phyloP scores from a whole-genome alignment of 1,139 yeast genomes.

The Suhomyces ambrosiae region DNA sequence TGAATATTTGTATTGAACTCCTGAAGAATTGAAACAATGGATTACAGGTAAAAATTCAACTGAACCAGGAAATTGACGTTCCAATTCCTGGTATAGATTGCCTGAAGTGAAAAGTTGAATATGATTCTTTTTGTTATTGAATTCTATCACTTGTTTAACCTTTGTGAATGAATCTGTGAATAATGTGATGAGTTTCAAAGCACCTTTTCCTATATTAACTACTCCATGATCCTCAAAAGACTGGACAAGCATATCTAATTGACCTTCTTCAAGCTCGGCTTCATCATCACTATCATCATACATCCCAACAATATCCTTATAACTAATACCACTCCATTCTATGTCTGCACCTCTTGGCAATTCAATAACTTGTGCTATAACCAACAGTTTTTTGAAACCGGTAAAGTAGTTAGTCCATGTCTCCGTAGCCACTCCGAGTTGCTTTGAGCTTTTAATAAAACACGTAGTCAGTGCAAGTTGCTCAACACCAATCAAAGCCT shows the following conservation, averaged over 20 bases:
- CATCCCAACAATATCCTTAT: slow-evolving; percentile 35
- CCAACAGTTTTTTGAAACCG: slow-evolving; percentile 30
- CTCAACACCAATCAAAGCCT: slow-evolving; percentile 50
- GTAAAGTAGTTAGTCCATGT: slow-evolving; percentile 42
- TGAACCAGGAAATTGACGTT: not conserved
- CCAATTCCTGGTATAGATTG: slow-evolving; percentile 1
- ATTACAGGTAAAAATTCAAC: slow-evolving; percentile 33
- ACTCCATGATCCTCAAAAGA: slow-evolving; percentile 6
- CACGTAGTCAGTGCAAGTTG: slow-evolving; percentile 54
- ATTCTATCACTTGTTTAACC: slow-evolving; percentile 12
- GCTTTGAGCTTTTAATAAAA: slow-evolving; percentile 43
- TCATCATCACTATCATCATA: slow-evolving; percentile 48
- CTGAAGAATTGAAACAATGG: slow-evolving; percentile 22
- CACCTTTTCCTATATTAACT: slow-evolving; percentile 10
- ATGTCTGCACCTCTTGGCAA: slow-evolving; percentile 72
- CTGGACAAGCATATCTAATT: slow-evolving; percentile 1
- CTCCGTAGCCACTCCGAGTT: slow-evolving; percentile 30
- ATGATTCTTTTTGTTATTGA: slow-evolving; percentile 7
- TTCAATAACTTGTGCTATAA: slow-evolving; percentile 58
- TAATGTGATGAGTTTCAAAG: slow-evolving; percentile 12
- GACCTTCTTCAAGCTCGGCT: slow-evolving; percentile 14
- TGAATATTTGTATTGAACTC: slow-evolving; percentile 24
- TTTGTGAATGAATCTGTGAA: slow-evolving; percentile 21
- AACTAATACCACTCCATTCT: slow-evolving; percentile 77
- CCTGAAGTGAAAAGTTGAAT: slow-evolving; percentile 17